Evolutionary conservation across 2,329 filamentous ascomycete species (phyloP), one percentile per base, ranked within the genome.

Genomic region (Aspergillus viridinutans): DNA sequence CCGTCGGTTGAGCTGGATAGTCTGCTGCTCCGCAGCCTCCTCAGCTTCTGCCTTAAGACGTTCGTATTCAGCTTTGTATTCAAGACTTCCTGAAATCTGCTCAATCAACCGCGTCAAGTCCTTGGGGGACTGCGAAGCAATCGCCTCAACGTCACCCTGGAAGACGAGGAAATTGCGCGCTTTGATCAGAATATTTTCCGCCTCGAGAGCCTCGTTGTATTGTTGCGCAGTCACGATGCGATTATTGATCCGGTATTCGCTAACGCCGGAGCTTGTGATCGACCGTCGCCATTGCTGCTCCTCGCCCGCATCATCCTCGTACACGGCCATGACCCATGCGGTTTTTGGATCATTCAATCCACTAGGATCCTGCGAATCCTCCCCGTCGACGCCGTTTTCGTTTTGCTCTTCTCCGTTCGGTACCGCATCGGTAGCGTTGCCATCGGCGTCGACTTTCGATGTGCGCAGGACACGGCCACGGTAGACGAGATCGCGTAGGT

Each of bases 301-400:
- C 68, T 96, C 90, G 49, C 92, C 93, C 2, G 92, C 92, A 72
- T 99, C 94, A 70, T 99, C 94, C 72, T 97, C 92, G 74, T 97
- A 99, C 17, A 99, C 93, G 29, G 94, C 94, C 92, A 97, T 97
- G 14, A 99, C 95, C 93, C 93, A 99, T 3, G 94, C 95, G 2
- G 88, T 94, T 73, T 92, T 94, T 0, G 94, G 94, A 67, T 99
- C 93, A 62, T 86, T 85, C 55, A 77, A 75, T 67, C 83, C 72
- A 45, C 84, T 86, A 5, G 64, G 55, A 49, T 74, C 73, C n/a
- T 85, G 87, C 55, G 85, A 83, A 53, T 84, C 83, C 65, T 89
- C 84, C 32, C 82, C 81, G 42, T 83, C 64, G 74, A 77, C 69
- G 38, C 85, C 87, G 40, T 64, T 56, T 52, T 69, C 66, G 3